These are phyloP conservation scores for Codiaeum variegatum DNA, from an alignment of 441 rosid species.

Conservation along the genomic window DNA sequence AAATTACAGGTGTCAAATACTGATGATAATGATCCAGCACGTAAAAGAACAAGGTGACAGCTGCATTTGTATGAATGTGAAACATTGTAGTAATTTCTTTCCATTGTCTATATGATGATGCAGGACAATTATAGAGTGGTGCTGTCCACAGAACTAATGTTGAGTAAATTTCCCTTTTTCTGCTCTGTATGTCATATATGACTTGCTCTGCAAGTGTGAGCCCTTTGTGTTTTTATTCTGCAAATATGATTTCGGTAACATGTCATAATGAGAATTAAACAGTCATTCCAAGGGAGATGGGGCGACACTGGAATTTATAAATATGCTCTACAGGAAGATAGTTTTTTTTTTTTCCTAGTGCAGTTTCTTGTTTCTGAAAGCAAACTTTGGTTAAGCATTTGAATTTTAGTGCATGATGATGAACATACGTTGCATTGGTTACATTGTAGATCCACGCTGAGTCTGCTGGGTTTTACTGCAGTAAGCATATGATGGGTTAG, in stretches of 20 bases:
- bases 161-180: not conserved
- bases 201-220: not conserved
- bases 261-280: not conserved
- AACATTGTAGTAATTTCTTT: not conserved
- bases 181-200: not conserved
- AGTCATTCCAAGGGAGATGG: not conserved
- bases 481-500: not conserved
- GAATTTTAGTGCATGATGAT: not conserved
- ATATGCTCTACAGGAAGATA: not conserved
- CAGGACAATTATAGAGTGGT: not conserved
- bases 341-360: not conserved
- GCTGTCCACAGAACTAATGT: not conserved
- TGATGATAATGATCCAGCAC: conserved; percentile 24
- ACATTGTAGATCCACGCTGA: not conserved
- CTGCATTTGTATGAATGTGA: conserved; percentile 2
- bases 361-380: not conserved
- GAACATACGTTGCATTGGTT: not conserved
- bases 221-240: not conserved
- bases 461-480: not conserved
- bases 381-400: not conserved
- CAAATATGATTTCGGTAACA: not conserved
- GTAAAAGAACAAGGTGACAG: conserved; percentile 42
- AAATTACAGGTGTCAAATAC: conserved; percentile 42
- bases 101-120: not conserved
- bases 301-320: not conserved